Conservation (phyloP, 73 alveolate genomes). For the Paramecium bursaria region DNA sequence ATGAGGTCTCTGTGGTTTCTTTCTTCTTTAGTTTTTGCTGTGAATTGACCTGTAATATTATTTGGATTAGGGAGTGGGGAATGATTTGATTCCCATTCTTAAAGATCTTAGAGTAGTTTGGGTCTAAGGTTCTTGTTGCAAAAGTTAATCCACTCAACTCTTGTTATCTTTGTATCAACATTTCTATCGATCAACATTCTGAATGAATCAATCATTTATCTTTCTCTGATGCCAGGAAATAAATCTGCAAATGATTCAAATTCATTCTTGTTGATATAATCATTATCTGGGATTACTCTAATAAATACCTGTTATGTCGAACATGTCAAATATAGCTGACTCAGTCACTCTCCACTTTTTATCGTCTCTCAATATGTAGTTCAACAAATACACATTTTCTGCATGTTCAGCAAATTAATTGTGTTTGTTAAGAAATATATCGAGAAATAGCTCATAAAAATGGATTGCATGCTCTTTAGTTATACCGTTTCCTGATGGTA, state of each 20-base stretch:
- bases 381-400: conserved; percentile 49
- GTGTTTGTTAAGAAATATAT: conserved; percentile 24
- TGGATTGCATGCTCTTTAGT: conserved; percentile 53
- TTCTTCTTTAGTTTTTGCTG: conserved; percentile 35
- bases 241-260: conserved; percentile 54
- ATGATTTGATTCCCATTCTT: conserved; percentile 52
- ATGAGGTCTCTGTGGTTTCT: conserved; percentile 48
- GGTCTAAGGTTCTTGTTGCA: conserved; percentile 34
- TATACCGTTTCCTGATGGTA: conserved; percentile 30
- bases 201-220: conserved; percentile 30
- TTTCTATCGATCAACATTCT: conserved; percentile 55
- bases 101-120: conserved; percentile 20
- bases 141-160: conserved; percentile 50
- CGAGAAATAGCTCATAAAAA: conserved; percentile 38
- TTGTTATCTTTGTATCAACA: conserved; percentile 39
- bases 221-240: conserved; percentile 8
- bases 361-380: conserved; percentile 49
- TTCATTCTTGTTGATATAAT: conserved; percentile 45
- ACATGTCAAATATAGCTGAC: conserved; percentile 1
- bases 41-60: conserved; percentile 50
- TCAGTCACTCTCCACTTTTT: conserved; percentile 61
- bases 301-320: conserved; percentile 55
- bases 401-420: conserved; percentile 62
- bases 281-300: no score
- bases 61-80: conserved; percentile 22